phyloP scores from a whole-genome alignment of 257 asterid genomes.

The Lantana camara region DNA sequence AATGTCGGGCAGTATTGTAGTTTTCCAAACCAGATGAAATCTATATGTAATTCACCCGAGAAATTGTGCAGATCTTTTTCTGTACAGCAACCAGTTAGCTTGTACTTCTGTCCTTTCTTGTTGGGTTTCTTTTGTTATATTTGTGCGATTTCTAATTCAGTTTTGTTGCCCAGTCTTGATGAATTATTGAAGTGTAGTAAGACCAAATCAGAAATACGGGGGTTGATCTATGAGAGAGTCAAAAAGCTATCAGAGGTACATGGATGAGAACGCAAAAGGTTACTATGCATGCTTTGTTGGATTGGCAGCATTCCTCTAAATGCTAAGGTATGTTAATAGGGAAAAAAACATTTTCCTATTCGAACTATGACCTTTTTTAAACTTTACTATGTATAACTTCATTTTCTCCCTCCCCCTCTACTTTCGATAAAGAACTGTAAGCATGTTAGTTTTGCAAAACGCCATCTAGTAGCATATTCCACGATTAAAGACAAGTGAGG shows the following conservation, averaged over 20 bases:
- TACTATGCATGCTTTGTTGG: background rate
- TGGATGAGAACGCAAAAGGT: conserved; percentile 10
- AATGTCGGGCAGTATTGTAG: no score
- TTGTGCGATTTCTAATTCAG: background rate
- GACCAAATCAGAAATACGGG: background rate
- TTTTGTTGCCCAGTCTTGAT: background rate
- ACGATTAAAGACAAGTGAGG: no score
- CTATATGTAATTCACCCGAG: no score
- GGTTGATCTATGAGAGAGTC: background rate
- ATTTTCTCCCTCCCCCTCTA: no score
- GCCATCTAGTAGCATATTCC: no score
- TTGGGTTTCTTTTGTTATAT: background rate
- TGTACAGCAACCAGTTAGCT: background rate
- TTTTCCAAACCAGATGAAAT: no score
- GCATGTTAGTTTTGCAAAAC: no score
- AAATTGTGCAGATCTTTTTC: background rate
- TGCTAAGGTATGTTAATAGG: conserved; percentile 5
- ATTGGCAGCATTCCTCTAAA: background rate
- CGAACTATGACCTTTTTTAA: no score
- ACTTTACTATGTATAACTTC: no score
- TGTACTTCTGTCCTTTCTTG: background rate
- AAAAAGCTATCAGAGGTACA: background rate
- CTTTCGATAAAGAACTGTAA: no score
- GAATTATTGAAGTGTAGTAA: conserved; percentile 17
- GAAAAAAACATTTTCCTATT: no score